Conservation (phyloP, 148 eudicot species). For the Silene latifolia region DNA sequence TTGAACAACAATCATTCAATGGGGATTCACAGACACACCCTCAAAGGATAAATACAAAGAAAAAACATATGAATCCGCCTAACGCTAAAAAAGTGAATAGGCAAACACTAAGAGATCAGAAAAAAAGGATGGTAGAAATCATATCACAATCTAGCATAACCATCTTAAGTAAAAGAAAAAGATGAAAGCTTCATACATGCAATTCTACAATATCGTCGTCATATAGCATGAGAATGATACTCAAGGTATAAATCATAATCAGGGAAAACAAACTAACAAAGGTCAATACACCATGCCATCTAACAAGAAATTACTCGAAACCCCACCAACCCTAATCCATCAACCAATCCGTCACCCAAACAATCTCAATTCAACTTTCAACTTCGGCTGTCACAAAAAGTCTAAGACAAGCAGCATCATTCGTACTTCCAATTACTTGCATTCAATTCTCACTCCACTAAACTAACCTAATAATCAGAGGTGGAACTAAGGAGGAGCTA, state of each 20-base stretch:
- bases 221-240: neutral
- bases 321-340: neutral
- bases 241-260: neutral
- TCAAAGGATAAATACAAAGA: neutral
- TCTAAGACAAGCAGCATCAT: neutral
- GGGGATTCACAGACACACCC: too few species aligned
- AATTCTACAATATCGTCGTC: neutral
- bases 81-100: neutral
- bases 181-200: neutral
- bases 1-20: too few species aligned
- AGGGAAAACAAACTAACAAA: neutral
- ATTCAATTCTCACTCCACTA: neutral
- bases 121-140: neutral
- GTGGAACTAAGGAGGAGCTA: too few species aligned
- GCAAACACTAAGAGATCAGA: neutral
- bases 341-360: neutral
- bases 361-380: constrained; percentile 5
- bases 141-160: neutral
- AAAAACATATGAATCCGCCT: neutral
- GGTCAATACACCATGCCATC: neutral
- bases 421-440: neutral
- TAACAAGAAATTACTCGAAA: constrained; percentile 2
- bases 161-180: neutral
- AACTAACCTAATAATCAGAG: neutral
- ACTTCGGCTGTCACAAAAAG: neutral